Evolutionary conservation across 2,329 filamentous ascomycete species (phyloP).

Genomic region (Colletotrichum sp.): DNA sequence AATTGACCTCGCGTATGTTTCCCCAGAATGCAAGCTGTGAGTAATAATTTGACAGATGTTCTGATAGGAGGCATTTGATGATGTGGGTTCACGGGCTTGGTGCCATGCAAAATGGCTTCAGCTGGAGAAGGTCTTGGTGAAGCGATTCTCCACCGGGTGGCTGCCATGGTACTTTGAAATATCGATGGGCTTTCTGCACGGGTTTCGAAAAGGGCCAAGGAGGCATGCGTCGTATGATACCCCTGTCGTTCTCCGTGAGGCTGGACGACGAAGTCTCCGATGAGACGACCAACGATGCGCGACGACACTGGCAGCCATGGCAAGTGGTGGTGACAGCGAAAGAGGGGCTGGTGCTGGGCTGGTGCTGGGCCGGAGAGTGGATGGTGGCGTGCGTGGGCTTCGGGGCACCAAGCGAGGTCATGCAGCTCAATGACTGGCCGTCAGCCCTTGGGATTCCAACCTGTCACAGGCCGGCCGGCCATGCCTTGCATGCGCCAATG

Average conservation of each 20-base stretch:
- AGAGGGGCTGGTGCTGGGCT: not conserved
- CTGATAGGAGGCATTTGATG: not conserved
- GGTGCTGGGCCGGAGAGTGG: not conserved
- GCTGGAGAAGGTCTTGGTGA: not conserved
- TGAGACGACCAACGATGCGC: not conserved
- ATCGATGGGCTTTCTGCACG: conserved; percentile 8
- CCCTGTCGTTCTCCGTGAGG: conserved; percentile 3
- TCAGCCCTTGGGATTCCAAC: conserved; percentile 1
- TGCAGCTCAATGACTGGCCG: conserved; percentile 1
- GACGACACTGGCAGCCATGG: not conserved
- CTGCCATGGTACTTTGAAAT: conserved; percentile 5
- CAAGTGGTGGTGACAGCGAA: not conserved
- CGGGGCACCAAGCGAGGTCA: not conserved
- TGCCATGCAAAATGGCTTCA: not conserved
- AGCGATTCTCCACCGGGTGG: conserved; percentile 4
- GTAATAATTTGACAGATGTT: conserved; percentile 9
- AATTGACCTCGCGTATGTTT: not conserved
- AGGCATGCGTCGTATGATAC: conserved; percentile 1
- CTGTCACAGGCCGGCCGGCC: not conserved
- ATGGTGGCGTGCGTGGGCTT: conserved; percentile 11
- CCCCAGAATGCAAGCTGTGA: conserved; percentile 14
- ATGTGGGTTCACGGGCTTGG: not conserved
- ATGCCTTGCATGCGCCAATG: conserved; percentile 9
- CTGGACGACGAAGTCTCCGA: conserved; percentile 1
- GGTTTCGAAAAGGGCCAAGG: not conserved